Evolutionary conservation across 441 rosid genomes (phyloP).

Genomic region (Jatropha podagrica): DNA sequence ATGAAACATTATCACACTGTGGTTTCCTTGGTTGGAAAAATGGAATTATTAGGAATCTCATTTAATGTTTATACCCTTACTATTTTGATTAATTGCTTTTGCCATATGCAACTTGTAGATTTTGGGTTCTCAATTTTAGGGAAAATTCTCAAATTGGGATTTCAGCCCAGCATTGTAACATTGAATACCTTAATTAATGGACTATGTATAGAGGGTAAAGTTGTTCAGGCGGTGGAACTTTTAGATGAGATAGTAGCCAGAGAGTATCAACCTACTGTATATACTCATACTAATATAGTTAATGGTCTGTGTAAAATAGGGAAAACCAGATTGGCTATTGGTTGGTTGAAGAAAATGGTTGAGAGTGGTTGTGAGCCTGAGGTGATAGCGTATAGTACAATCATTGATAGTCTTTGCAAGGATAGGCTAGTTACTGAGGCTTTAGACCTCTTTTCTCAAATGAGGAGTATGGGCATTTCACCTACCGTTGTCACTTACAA

Average conservation of each 20-base stretch:
- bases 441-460: not conserved
- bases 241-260: not conserved
- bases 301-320: constrained; percentile 22
- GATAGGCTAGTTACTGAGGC: not conserved
- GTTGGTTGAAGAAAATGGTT: constrained; percentile 19
- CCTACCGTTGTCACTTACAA: constrained; percentile 8
- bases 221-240: constrained; percentile 20
- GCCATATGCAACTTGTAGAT: constrained; percentile 16
- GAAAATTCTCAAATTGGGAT: constrained; percentile 26
- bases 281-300: constrained; percentile 16
- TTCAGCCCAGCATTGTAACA: constrained; percentile 19
- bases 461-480: constrained; percentile 4
- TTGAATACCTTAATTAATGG: constrained; percentile 32
- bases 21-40: not conserved
- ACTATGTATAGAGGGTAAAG: constrained; percentile 16
- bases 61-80: constrained; percentile 8
- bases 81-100: constrained; percentile 33
- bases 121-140: constrained; percentile 30
- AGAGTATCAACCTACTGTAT: constrained; percentile 15
- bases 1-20: constrained; percentile 9
- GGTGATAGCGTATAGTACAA: constrained; percentile 9
- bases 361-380: constrained; percentile 15
- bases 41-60: constrained; percentile 2
- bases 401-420: constrained; percentile 14
- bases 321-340: not conserved